Evolutionary conservation across 2,329 filamentous ascomycete genomes (phyloP).

Genomic region (Diaporthe citri): DNA sequence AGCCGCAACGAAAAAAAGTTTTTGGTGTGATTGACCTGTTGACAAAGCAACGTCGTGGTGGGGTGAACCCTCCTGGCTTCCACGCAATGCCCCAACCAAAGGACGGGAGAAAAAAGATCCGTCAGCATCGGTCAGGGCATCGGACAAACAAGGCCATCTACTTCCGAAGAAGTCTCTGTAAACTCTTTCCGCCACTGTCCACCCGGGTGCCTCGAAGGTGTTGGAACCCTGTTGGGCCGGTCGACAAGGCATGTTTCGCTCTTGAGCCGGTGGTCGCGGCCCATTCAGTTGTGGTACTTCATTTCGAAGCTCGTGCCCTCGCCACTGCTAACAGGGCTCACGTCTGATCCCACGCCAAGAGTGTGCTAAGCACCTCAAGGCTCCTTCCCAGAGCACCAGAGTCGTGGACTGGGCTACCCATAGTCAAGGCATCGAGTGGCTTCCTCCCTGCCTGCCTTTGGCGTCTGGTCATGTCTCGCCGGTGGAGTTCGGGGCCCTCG

Average conservation of each 20-base stretch:
- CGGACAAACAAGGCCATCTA: constrained; percentile 12
- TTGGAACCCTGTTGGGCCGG: not conserved
- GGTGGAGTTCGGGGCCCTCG: not conserved
- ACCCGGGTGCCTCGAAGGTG: not conserved
- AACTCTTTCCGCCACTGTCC: not conserved
- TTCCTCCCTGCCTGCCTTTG: constrained; percentile 24
- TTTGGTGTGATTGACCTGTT: not conserved
- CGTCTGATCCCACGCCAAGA: not conserved
- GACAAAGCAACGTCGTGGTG: constrained; percentile 13
- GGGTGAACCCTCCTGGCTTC: not conserved
- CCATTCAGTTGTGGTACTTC: constrained; percentile 18
- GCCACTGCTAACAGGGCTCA: constrained; percentile 12
- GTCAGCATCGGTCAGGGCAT: not conserved
- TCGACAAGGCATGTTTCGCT: constrained; percentile 4
- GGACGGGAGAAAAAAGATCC: constrained; percentile 24
- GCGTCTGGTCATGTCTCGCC: not conserved
- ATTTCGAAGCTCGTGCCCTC: constrained; percentile 4
- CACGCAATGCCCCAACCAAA: not conserved
- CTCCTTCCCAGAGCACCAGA: constrained; percentile 18
- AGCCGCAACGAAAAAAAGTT: constrained; percentile 10
- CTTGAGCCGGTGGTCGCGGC: constrained; percentile 4
- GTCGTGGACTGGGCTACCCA: not conserved
- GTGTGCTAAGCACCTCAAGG: not conserved
- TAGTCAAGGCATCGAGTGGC: not conserved
- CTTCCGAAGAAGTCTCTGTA: constrained; percentile 16